Evolutionary conservation across 768 basidiomycete genomes (phyloP), one percentile per base, ranked within the genome.

Genomic region (Leccinum rimulosum): DNA sequence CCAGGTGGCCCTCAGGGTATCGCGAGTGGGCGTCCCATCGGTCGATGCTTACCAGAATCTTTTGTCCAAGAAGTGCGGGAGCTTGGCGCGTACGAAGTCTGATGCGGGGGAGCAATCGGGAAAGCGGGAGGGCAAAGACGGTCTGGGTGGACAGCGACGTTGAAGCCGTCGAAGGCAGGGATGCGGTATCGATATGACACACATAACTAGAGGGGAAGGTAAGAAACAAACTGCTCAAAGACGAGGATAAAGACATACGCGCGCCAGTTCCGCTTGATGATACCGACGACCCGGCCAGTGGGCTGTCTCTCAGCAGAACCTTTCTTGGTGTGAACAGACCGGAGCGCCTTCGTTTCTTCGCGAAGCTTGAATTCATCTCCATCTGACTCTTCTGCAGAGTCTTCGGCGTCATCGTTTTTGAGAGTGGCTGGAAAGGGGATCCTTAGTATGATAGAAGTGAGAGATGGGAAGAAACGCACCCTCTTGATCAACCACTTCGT

Each of bases 1-100:
- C 95, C 62, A 99, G 93, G 70, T 99, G 97, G 0, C 97, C 97
- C 66, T 98, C 95, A 0, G 97, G 97, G 69, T 98, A 97, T 19
- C 93, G 83, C 1, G 91, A 93, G 10, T 85, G 88, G 6, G 78
- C 75, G 28, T 91, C 87, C 97, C 97, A 99, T 45, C 88, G 80
- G 70, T 99, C 97, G 66, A 98, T 93, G 3, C 92, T 88, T 47
- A 98, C 93, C 27, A 99, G 84, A 64, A 99, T 96, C 72, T 99
- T 98, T 72, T 99, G 95, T 38, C 87, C 85, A 17, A 97, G 73
- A 15, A 99, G 85, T 2, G 83, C 73, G 0, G 94, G 91, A 1
- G 95, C 95, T 77, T 99, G 97, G 6, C 97, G 89, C 0, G 97
- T 99, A 36, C 95, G 87, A 45, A 99, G 79, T 28, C 95, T 88